Percentiles rank a stretch among this genome's conserved stretches.
Conservation (phyloP, 2,329 filamentous ascomycete species). For the Ramichloridium luteum region DNA sequence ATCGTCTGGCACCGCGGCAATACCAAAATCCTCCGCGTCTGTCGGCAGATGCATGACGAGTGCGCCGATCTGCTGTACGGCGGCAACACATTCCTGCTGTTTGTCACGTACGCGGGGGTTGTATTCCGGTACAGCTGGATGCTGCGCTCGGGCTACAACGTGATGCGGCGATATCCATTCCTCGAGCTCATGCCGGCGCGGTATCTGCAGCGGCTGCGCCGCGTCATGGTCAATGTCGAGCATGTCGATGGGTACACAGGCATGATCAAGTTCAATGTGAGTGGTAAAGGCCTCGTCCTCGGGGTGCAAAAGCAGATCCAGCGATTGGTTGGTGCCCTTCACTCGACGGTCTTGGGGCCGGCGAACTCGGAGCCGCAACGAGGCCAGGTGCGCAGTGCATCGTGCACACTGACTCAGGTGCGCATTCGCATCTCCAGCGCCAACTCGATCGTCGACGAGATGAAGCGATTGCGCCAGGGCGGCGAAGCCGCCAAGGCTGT, state of each 20-base stretch:
- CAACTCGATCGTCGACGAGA: slow-evolving; percentile 20
- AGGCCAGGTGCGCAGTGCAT: neutral
- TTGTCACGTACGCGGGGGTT: slow-evolving; percentile 33
- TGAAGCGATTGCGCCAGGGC: slow-evolving; percentile 19
- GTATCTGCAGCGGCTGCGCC: slow-evolving; percentile 31
- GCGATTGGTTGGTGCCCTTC: slow-evolving; percentile 29
- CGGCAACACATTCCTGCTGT: slow-evolving; percentile 33
- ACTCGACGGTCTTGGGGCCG: too few relatives aligned
- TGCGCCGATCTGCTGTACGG: slow-evolving; percentile 36
- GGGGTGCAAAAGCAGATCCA: slow-evolving; percentile 31
- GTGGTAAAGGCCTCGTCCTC: slow-evolving; percentile 31
- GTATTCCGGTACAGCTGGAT: slow-evolving; percentile 34
- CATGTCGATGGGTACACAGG: slow-evolving; percentile 38
- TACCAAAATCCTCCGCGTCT: slow-evolving; percentile 29
- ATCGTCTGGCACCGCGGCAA: slow-evolving; percentile 33
- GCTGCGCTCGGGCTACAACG: slow-evolving; percentile 29
- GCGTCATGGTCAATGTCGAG: slow-evolving; percentile 34
- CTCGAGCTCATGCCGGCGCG: slow-evolving; percentile 30
- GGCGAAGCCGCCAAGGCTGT: slow-evolving; percentile 22
- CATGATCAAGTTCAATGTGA: slow-evolving; percentile 41
- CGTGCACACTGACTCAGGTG: slow-evolving; percentile 14
- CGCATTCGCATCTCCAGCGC: slow-evolving; percentile 21
- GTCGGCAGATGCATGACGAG: slow-evolving; percentile 33
- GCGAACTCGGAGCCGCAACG: slow-evolving; percentile 13
- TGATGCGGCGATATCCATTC: slow-evolving; percentile 29